Evolutionary conservation across 768 basidiomycete species (phyloP), one percentile per base, ranked within the genome.

Genomic region (Pilatotrama ljubarskyi): DNA sequence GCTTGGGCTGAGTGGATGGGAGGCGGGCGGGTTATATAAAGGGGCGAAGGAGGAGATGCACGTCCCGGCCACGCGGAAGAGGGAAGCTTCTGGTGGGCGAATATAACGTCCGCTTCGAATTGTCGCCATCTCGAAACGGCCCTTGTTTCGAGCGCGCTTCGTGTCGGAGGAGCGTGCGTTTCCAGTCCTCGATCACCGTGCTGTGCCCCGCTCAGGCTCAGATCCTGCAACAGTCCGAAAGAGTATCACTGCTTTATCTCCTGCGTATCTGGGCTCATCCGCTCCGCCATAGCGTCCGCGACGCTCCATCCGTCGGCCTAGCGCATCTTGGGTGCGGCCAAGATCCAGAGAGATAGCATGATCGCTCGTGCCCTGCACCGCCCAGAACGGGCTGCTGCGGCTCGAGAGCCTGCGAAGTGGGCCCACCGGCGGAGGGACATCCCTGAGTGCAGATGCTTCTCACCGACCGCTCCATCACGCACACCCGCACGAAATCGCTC

Each of bases 331-430:
- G 5, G 46, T 24, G 25, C 46, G 24, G 2, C 48, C n/a, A 26
- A 17, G 20, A n/a, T 40, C 37, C 14, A 37, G 20, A 14, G 37
- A 8, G 36, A 26, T 22, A 15, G 29, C 2, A 7, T 17, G 5
- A 24, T 22, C 35, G 51, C 37, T 20, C 17, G 42, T 37, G 42
- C 32, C 26, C 50, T 38, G 42, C 43, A 38, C 22, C 22, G 37
- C 15, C 55, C 55, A 41, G 55, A 58, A 57, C 44, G 25, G 46
- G 51, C 61, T 51, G 53, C 43, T 57, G 51, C 55, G 55, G 61
- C 43, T 57, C 51, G 43, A 26, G 55, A 58, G 55, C 51, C 51
- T 53, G 51, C 32, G 55, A 44, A 56, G 32, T n/a, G 25, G 52
- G 36, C 13, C 55, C 44, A 50, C 60, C 54, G 60, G 20, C 26